A percentile compares a stretch with the other conserved stretches of the same genome.
These are phyloP conservation scores for Phytophthora ohioensis DNA, from an alignment of 352 stramenopile genomes.

Conservation along the genomic window DNA sequence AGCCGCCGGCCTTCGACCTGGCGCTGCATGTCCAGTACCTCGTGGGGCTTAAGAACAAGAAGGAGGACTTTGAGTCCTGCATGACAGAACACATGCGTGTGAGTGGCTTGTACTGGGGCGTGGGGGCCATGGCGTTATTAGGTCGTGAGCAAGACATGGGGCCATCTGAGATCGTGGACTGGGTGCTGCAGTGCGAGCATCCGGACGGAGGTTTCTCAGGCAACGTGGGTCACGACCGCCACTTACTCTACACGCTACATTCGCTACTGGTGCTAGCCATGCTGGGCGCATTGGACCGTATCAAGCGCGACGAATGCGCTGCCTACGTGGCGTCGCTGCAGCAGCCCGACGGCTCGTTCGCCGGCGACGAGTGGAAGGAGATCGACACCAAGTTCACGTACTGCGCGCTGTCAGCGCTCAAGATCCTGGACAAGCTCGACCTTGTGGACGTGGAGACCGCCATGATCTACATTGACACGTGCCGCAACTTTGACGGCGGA, in stretches of 20 bases:
- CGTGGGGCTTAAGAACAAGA: conserved; percentile 82
- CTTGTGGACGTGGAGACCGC: conserved; percentile 91
- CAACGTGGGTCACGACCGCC: conserved; percentile 96
- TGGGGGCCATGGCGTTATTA: conserved; percentile 95
- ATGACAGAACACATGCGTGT: conserved; percentile 98
- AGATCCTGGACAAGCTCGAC: conserved; percentile 92
- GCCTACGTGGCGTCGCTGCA: conserved; percentile 92
- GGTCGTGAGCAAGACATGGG: conserved; percentile 87
- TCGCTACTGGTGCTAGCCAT: conserved; percentile 98
- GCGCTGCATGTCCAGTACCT: conserved; percentile 86
- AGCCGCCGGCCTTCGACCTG: conserved; percentile 58
- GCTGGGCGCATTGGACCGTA: conserved; percentile 82
- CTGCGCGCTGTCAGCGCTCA: conserved; percentile 96
- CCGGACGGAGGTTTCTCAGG: conserved; percentile 94
- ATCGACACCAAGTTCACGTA: conserved; percentile 99
- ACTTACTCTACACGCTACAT: conserved; percentile 98
- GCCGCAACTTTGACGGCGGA: conserved; percentile 98
- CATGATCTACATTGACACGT: conserved; percentile 94
- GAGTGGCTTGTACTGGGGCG: conserved; percentile 98
- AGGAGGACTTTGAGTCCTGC: conserved; percentile 91
- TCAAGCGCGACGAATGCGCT: conserved; percentile 85
- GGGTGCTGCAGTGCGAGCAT: conserved; percentile 96
- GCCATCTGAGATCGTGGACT: conserved; percentile 92
- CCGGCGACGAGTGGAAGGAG: conserved; percentile 97
- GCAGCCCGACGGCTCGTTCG: conserved; percentile 97